Percentiles rank a stretch among this genome's conserved stretches.
Evolutionary conservation across 2,329 filamentous ascomycete species (phyloP).

Genomic region (Diaporthe nobilis): DNA sequence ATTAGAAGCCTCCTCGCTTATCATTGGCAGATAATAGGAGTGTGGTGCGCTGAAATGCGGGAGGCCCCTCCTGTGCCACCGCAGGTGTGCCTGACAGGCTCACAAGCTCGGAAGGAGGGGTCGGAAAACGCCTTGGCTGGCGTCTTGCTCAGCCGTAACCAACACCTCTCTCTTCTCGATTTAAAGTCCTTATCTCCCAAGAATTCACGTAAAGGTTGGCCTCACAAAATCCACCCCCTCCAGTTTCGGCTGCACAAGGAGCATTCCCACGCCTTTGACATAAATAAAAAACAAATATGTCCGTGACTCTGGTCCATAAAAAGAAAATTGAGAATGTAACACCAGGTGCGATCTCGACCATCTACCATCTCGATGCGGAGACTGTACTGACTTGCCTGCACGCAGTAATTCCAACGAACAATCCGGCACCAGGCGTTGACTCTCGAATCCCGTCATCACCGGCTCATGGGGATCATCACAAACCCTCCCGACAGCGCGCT

Average conservation of each 20-base stretch:
- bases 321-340: neutral
- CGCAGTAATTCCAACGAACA: neutral
- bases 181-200: neutral
- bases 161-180: neutral
- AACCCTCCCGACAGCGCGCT: neutral
- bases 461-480: neutral
- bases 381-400: neutral
- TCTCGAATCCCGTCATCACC: neutral
- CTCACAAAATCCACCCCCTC: no score
- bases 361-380: neutral
- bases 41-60: neutral
- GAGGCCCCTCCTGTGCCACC: neutral
- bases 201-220: neutral
- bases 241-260: neutral
- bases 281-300: neutral
- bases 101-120: neutral
- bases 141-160: neutral
- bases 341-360: neutral
- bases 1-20: neutral
- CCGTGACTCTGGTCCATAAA: neutral
- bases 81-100: neutral
- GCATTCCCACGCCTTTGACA: neutral
- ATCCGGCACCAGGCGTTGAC: neutral
- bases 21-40: neutral
- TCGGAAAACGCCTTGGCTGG: neutral